Percentiles rank a stretch among this genome's conserved stretches.
phyloP scores from a whole-genome alignment of 805 yeast genomes.

The Pichia deserticola region DNA sequence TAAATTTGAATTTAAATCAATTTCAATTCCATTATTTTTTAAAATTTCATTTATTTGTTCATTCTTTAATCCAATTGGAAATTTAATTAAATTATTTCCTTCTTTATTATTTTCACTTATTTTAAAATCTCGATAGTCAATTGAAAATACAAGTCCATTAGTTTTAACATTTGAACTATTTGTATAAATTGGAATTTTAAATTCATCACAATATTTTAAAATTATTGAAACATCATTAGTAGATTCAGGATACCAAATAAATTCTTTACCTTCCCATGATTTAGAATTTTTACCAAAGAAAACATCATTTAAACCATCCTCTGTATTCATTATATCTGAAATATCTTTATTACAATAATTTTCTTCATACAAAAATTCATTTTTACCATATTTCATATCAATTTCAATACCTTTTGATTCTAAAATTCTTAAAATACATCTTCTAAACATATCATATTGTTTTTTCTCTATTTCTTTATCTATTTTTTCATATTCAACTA shows the following conservation, averaged over 20 bases:
- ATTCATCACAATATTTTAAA: slow-evolving; percentile 20
- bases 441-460: slow-evolving; percentile 19
- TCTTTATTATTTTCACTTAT: background rate
- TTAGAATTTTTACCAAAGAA: slow-evolving; percentile 17
- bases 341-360: slow-evolving; percentile 17
- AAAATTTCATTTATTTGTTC: slow-evolving; percentile 3
- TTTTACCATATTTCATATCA: slow-evolving; percentile 15
- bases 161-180: background rate
- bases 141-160: slow-evolving; percentile 9
- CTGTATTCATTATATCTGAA: slow-evolving; percentile 13
- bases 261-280: slow-evolving; percentile 11
- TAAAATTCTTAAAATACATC: slow-evolving; percentile 21
- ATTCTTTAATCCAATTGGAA: background rate
- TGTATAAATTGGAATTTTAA: slow-evolving; percentile 21
- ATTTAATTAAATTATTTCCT: slow-evolving; percentile 5
- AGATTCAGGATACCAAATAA: slow-evolving; percentile 16
- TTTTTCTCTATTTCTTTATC: slow-evolving; percentile 8
- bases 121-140: slow-evolving; percentile 14
- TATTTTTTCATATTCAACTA: slow-evolving; percentile 12
- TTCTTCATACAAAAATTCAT: slow-evolving; percentile 5
- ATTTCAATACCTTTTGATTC: slow-evolving; percentile 16
- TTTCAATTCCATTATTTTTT: background rate
- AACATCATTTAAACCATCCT: slow-evolving; percentile 17
- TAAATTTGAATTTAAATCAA: background rate
- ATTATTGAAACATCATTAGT: slow-evolving; percentile 19